Evolutionary conservation across 495 filamentous ascomycete genomes (phyloP).

Genomic region (Aspergillus baeticus): DNA sequence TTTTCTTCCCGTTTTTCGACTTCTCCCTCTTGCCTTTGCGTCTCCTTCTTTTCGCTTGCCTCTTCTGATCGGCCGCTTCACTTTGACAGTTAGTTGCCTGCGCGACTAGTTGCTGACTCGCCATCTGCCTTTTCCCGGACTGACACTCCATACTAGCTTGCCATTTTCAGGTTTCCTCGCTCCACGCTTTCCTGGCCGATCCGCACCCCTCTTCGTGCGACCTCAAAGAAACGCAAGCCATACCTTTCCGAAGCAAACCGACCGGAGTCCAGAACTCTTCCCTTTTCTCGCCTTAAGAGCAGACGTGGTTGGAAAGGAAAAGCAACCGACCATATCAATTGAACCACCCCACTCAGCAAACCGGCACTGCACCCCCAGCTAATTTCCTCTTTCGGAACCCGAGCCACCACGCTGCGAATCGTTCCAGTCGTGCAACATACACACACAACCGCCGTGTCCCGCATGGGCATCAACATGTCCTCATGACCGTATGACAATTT

Average conservation of each 20-base stretch:
- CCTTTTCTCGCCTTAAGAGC: background rate
- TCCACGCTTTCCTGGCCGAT: background rate
- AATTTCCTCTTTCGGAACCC: slow-evolving; percentile 15
- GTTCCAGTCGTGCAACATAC: slow-evolving; percentile 2
- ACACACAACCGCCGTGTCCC: background rate
- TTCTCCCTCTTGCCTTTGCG: background rate
- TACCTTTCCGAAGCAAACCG: background rate
- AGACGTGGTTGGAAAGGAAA: background rate
- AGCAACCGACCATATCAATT: background rate
- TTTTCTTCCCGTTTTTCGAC: background rate
- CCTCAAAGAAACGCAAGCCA: background rate
- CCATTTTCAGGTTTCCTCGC: background rate
- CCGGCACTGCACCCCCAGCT: slow-evolving; percentile 3
- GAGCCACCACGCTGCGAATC: background rate
- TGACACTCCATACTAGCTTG: background rate
- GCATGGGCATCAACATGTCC: slow-evolving; percentile 20
- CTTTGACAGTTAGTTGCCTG: background rate
- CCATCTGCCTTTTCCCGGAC: background rate
- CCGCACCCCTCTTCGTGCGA: slow-evolving; percentile 16
- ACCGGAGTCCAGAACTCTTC: background rate
- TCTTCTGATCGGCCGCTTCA: slow-evolving; percentile 2
- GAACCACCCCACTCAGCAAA: background rate
- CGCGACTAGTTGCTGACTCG: background rate
- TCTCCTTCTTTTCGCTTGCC: background rate
- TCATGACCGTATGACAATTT: slow-evolving; percentile 24